A percentile compares a stretch with the other conserved stretches of the same genome.
Conservation (phyloP, 1,139 yeast species). For the Kazachstania sp. region DNA sequence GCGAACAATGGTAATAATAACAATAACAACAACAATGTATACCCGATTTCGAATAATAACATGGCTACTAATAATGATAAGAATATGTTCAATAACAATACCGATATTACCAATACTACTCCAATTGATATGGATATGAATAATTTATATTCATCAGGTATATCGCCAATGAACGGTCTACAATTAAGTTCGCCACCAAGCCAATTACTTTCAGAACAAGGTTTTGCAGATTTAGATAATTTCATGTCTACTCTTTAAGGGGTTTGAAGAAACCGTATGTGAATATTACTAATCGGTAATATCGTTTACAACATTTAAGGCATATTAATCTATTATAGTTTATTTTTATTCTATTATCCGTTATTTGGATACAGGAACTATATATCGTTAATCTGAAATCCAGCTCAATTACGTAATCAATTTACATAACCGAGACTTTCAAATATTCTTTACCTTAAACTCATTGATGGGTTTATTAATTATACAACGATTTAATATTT, state of each 20-base stretch:
- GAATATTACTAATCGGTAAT: not conserved
- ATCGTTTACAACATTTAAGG: too few relatives aligned
- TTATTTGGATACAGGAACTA: too few relatives aligned
- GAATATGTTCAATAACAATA: not conserved
- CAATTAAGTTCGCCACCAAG: conserved; percentile 20
- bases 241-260: conserved; percentile 18
- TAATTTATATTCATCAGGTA: conserved; percentile 4
- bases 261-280: not conserved
- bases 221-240: conserved; percentile 26
- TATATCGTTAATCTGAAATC: too few relatives aligned
- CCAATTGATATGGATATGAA: conserved; percentile 2
- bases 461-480: not conserved
- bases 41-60: not conserved
- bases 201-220: conserved; percentile 20
- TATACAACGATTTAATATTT: not conserved
- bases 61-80: conserved; percentile 3
- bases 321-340: too few relatives aligned
- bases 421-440: not conserved
- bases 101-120: not conserved
- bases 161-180: conserved; percentile 14
- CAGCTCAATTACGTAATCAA: too few relatives aligned
- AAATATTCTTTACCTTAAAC: not conserved
- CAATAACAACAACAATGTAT: conserved; percentile 7
- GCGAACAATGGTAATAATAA: conserved; percentile 5
- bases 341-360: too few relatives aligned